Evolutionary conservation across 306 rosid genomes (phyloP), one percentile per base, ranked within the genome.

Genomic region (Biancaea sappan): DNA sequence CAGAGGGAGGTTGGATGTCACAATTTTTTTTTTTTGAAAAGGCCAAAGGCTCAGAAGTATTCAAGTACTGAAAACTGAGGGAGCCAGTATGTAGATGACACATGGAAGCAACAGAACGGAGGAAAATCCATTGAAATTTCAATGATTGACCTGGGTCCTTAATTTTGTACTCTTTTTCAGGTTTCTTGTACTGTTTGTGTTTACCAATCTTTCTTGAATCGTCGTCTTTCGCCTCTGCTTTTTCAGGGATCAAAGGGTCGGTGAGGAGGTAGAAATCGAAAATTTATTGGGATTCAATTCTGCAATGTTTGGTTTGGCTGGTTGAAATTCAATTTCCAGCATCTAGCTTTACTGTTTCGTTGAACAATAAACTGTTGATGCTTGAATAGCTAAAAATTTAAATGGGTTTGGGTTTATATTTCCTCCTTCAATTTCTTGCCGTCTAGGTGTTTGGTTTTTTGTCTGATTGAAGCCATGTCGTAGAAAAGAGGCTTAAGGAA

Each of bases 91-190:
- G 66, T 83, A n/a, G 67, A 78, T 71, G 76, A 77, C 60, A 71
- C 81, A 80, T 85, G 84, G 79, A 80, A 86, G 78, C 46, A 72
- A 66, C 73, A 60, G 15, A 53, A 57, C 48, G 72, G 86, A 73
- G 54, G 41, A 16, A 74, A 80, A 61, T 22, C 60, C 26, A 53
- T 60, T 38, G 66, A 34, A 29, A 52, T 24, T 84, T 78, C 85
- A 63, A 72, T 83, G 86, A 82, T 78, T 5, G 41, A 72, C 59
- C 77, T 74, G 73, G 61, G 74, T 84, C 18, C 56, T 58, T 58
- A 21, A 64, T 60, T 75, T 47, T 71, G 53, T 54, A 14, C 51
- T 50, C 48, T 15, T 76, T 76, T 69, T 58, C 31, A 22, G 29
- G 1, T 21, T 60, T 7, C 56, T 48, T 32, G 1, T 12, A 21